These are phyloP conservation scores for Phialocephala sp. DNA, from an alignment of 2,329 filamentous ascomycete species.

Conservation along the genomic window DNA sequence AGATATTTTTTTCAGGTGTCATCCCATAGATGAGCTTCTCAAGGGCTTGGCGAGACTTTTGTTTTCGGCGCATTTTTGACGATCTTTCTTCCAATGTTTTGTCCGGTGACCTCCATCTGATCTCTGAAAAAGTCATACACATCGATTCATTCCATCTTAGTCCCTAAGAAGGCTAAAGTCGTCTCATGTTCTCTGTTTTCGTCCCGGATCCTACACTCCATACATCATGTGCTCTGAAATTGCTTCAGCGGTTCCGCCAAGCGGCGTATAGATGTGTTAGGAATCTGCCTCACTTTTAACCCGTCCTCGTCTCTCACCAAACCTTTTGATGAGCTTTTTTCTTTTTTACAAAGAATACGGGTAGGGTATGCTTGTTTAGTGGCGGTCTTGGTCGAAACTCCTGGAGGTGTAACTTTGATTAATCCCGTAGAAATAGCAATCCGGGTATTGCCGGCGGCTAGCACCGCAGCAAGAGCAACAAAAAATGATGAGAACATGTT, in stretches of 20 bases:
- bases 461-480: too few relatives aligned
- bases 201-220: not conserved
- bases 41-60: slow-evolving; percentile 3
- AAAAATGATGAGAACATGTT: too few relatives aligned
- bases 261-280: not conserved
- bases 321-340: not conserved
- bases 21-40: not conserved
- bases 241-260: not conserved
- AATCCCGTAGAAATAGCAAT: too few relatives aligned
- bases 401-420: too few relatives aligned
- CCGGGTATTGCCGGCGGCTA: too few relatives aligned
- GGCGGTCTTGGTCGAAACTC: too few relatives aligned
- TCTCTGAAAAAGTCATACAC: not conserved
- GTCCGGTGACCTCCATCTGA: not conserved
- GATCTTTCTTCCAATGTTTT: not conserved
- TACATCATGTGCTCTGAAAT: not conserved
- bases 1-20: not conserved
- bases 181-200: slow-evolving; percentile 3
- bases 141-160: not conserved
- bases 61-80: not conserved
- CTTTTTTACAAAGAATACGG: too few relatives aligned
- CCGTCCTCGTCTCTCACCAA: not conserved
- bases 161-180: not conserved
- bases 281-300: not conserved
- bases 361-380: too few relatives aligned